Base-by-base conservation (phyloP, 495 filamentous ascomycete genomes). In the Xylaria grammica region DNA sequence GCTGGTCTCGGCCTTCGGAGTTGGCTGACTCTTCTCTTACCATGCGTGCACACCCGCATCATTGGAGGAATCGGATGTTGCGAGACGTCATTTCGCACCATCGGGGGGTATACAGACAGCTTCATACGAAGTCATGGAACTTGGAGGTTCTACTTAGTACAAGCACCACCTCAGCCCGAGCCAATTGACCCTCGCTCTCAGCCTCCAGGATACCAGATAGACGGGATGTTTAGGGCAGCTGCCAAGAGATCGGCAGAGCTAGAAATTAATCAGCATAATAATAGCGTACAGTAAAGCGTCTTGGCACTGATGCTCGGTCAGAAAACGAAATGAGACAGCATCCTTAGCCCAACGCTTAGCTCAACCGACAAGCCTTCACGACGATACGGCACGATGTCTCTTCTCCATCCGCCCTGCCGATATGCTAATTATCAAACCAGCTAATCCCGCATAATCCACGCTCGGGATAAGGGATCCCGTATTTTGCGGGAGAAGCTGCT, bases 321-420 rank as follows among this genome's bases (percentile, higher is more conserved):
- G n/a, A 36, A 48, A 59, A 5, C n/a, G 42, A 59, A 59, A 46
- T 46, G 56, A 59, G 56, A 59, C n/a, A 24, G n/a, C 1, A 19
- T 29, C 38, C 7, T 3, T 44, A 22, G 54, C 20, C 26, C 36
- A 24, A 44, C 4, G 4, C 32, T 5, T 36, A 4, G 32, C 32
- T 36, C n/a, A n/a, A n/a, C n/a, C n/a, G n/a, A n/a, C n/a, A n/a
- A n/a, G n/a, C n/a, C n/a, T n/a, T n/a, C n/a, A n/a, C n/a, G 52
- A 55, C 19, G 30, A 22, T 19, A 32, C n/a, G 50, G 20, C 32
- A 36, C 10, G 8, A 55, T 56, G 40, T 13, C 27, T 2, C 7
- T 4, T 17, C 6, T 24, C 34, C 27, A 26, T n/a, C 22, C 9
- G 20, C 22, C 34, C 7, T 53, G 7, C 17, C n/a, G 10, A 53